Evolutionary conservation across 1,139 yeast genomes (phyloP).

Genomic region (Yamadazyma mexicana): DNA sequence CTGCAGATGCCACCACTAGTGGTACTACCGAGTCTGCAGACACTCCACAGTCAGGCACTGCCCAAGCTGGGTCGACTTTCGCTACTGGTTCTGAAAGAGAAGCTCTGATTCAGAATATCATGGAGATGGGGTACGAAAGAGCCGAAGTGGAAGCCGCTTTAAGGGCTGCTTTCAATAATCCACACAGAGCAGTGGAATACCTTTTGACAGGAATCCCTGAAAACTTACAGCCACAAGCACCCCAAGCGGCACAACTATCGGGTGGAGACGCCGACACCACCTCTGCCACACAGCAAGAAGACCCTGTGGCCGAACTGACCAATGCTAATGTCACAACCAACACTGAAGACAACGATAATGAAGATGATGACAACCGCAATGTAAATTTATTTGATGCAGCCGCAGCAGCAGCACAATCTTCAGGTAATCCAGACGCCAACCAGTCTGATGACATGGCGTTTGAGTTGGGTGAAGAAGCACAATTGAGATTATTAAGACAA

Average conservation of each 20-base stretch:
- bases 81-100: constrained; percentile 69
- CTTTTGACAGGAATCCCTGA: constrained; percentile 89
- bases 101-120: constrained; percentile 70
- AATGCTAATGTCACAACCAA: constrained; percentile 18
- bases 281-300: constrained; percentile 21
- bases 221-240: constrained; percentile 37
- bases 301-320: constrained; percentile 20
- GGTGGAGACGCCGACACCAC: neutral
- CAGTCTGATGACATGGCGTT: constrained; percentile 19
- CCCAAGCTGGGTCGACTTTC: constrained; percentile 46
- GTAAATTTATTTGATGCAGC: constrained; percentile 67
- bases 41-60: neutral
- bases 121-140: constrained; percentile 96
- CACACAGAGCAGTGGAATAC: constrained; percentile 97
- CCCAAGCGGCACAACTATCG: constrained; percentile 8
- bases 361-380: constrained; percentile 30
- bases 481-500: constrained; percentile 67
- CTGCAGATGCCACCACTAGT: constrained; percentile 20
- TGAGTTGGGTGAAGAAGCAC: constrained; percentile 47
- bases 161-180: constrained; percentile 95
- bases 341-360: constrained; percentile 19
- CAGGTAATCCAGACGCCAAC: constrained; percentile 22
- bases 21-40: constrained; percentile 21
- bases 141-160: constrained; percentile 86
- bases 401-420: constrained; percentile 32